Percentiles rank a stretch among this genome's conserved stretches.
Conservation (phyloP, 2,329 filamentous ascomycete species). For the Cladosporium sp. region DNA sequence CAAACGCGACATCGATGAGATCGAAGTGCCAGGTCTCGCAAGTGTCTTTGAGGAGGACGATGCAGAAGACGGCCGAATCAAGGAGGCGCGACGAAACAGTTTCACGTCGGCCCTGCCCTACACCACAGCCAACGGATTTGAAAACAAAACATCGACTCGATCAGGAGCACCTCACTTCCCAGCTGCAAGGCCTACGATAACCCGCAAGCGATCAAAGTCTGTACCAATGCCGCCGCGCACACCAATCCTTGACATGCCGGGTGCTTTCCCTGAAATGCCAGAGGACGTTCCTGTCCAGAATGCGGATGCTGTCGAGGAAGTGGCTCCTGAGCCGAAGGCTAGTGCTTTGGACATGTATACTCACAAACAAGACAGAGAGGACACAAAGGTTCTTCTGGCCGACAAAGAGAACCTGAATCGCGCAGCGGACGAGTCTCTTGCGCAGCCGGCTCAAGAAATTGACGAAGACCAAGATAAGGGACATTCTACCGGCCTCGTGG, state of each 20-base stretch:
- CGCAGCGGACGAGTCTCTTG: not conserved
- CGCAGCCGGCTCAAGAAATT: not conserved
- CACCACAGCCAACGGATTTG: not conserved
- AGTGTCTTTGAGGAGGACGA: constrained; percentile 56
- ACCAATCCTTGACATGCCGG: constrained; percentile 15
- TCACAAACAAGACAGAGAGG: not conserved
- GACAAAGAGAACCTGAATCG: not conserved
- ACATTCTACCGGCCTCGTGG: not conserved
- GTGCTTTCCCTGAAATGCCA: constrained; percentile 15
- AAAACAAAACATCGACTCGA: not conserved
- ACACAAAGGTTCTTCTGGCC: constrained; percentile 3
- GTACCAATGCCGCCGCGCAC: constrained; percentile 20
- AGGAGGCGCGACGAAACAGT: constrained; percentile 21
- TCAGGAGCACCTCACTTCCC: constrained; percentile 19
- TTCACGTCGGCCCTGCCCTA: constrained; percentile 18
- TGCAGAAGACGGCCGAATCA: constrained; percentile 29
- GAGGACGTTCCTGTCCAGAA: constrained; percentile 1
- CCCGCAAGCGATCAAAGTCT: constrained; percentile 23
- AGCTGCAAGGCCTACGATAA: constrained; percentile 16
- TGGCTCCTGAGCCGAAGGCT: not conserved
- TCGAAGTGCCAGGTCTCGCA: constrained; percentile 70
- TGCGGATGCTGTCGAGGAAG: not conserved
- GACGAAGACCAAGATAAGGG: not conserved
- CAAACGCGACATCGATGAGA: constrained; percentile 69
- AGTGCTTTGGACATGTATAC: not conserved